These are phyloP conservation scores for Mycena amicta DNA, from an alignment of 768 basidiomycete species.

Conservation along the genomic window DNA sequence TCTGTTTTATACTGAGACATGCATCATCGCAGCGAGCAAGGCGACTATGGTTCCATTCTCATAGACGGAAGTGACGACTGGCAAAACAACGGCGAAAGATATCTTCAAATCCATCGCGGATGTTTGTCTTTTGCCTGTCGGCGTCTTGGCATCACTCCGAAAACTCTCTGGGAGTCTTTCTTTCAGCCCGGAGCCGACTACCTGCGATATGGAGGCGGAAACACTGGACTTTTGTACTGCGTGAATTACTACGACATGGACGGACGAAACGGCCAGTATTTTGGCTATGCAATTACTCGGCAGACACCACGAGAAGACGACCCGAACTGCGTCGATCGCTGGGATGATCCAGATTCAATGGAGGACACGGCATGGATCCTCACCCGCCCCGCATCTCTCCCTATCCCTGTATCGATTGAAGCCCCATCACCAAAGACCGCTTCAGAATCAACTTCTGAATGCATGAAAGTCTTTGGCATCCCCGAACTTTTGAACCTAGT, in stretches of 20 bases:
- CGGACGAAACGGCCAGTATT: conserved; percentile 11
- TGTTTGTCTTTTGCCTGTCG: not conserved
- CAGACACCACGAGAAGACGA: conserved; percentile 9
- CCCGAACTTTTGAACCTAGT: conserved; percentile 6
- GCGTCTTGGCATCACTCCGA: not conserved
- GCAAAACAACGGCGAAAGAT: not conserved
- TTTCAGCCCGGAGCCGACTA: conserved; percentile 10
- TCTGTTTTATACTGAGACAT: conserved; percentile 5
- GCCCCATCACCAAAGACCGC: too few species aligned
- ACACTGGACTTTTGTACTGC: conserved; percentile 9
- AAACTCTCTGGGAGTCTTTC: not conserved
- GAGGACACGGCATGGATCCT: conserved; percentile 17
- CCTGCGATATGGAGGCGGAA: conserved; percentile 4
- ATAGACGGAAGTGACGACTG: not conserved
- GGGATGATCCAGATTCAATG: conserved; percentile 17
- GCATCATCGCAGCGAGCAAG: not conserved
- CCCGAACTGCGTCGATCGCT: conserved; percentile 12
- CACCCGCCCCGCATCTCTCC: too few species aligned
- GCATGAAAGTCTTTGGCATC: conserved; percentile 14
- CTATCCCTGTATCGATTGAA: too few species aligned
- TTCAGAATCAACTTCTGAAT: too few species aligned
- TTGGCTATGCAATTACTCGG: conserved; percentile 6
- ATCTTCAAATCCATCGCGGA: not conserved
- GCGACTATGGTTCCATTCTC: conserved; percentile 9
- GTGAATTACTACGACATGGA: conserved; percentile 20